These are phyloP conservation scores for Suillus cothurnatus DNA, from an alignment of 768 basidiomycete species.

Conservation along the genomic window DNA sequence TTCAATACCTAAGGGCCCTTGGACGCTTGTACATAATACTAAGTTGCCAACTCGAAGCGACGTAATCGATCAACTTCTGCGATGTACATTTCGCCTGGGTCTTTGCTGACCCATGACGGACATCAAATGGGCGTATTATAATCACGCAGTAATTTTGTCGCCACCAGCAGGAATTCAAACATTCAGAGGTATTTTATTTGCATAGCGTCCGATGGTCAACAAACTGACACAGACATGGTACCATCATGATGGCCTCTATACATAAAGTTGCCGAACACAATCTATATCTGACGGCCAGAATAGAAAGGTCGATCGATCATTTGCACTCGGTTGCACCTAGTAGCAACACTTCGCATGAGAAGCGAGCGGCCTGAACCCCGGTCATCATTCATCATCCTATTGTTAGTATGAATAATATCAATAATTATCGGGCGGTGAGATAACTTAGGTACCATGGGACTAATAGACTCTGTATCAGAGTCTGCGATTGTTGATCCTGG, in stretches of 20 bases:
- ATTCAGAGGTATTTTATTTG: too few species aligned
- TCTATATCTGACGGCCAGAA: not conserved
- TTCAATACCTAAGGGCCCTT: not conserved
- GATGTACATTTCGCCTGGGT: not conserved
- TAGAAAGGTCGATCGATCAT: not conserved
- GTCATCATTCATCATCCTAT: not conserved
- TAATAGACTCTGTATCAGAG: not conserved
- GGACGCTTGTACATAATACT: not conserved
- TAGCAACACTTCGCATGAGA: not conserved
- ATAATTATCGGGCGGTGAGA: not conserved
- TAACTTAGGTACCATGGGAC: not conserved
- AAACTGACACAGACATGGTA: too few species aligned
- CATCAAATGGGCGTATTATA: too few species aligned
- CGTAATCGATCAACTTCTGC: not conserved
- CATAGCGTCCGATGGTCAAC: too few species aligned
- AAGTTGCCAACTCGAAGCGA: not conserved
- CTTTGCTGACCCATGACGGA: not conserved
- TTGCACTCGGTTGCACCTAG: too few species aligned
- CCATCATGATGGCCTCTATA: too few species aligned
- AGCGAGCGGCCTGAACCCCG: not conserved
- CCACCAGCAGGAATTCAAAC: too few species aligned
- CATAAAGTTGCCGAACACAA: too few species aligned
- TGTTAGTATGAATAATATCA: not conserved
- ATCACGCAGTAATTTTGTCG: too few species aligned
- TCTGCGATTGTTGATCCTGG: not conserved